Evolutionary conservation across 345 rosid species (phyloP).

Genomic region (Eucalyptus leucophloia): DNA sequence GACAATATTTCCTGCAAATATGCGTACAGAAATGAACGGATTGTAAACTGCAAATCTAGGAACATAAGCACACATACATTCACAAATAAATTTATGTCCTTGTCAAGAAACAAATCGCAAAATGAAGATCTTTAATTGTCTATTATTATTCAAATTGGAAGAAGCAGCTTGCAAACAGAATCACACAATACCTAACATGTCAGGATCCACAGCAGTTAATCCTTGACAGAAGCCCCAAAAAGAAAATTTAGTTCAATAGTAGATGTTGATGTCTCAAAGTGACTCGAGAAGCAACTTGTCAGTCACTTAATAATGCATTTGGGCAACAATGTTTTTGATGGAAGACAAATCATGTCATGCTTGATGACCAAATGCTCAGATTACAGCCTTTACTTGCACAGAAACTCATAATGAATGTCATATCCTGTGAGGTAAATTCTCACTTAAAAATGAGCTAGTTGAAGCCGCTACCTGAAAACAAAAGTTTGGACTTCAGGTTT

Average conservation of each 20-base stretch:
- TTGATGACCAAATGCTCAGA: neutral
- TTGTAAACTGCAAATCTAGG: neutral
- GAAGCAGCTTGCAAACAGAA: neutral
- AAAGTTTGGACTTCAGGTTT: neutral
- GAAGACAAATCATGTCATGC: neutral
- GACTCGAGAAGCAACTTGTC: neutral
- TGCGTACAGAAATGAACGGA: neutral
- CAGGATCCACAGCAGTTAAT: neutral
- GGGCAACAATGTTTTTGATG: neutral
- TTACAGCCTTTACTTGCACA: neutral
- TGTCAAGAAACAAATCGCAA: neutral
- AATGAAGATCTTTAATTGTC: neutral
- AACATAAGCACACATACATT: neutral
- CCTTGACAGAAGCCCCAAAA: neutral
- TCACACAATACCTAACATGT: neutral
- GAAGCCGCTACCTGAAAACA: neutral
- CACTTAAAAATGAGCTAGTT: neutral
- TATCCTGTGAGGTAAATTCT: neutral
- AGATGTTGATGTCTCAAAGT: neutral
- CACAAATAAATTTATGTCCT: neutral
- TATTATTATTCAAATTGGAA: neutral
- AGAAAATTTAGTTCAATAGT: neutral
- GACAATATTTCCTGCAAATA: conserved; percentile 77
- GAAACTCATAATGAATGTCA: neutral
- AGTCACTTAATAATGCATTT: neutral